These are phyloP conservation scores for Lojkania enalia DNA, from an alignment of 2,329 filamentous ascomycete species.

Conservation along the genomic window DNA sequence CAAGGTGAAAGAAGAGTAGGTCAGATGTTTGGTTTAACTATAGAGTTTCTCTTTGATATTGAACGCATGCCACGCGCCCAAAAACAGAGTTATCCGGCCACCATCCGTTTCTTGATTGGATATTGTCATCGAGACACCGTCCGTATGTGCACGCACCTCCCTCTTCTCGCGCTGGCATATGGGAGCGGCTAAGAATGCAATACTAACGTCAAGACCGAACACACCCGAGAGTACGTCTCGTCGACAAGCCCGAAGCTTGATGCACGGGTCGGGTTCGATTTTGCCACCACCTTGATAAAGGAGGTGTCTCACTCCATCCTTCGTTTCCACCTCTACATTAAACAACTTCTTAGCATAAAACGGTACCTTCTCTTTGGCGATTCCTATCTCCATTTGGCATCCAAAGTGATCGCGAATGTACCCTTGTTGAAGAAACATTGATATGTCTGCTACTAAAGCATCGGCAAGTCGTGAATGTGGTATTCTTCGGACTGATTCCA, in stretches of 20 bases:
- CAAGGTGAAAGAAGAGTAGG: constrained; percentile 2
- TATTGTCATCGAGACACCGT: constrained; percentile 4
- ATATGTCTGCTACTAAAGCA: constrained; percentile 1
- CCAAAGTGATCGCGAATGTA: background rate
- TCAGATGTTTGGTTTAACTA: background rate
- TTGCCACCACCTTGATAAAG: background rate
- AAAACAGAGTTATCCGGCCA: constrained; percentile 2
- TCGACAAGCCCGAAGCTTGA: constrained; percentile 4
- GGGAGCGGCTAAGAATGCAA: constrained; percentile 1
- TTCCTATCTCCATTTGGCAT: constrained; percentile 3
- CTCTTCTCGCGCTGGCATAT: constrained; percentile 2
- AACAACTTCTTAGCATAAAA: constrained; percentile 3
- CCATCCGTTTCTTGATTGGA: background rate
- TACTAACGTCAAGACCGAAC: background rate
- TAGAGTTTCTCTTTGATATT: constrained; percentile 1
- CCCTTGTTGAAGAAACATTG: constrained; percentile 2
- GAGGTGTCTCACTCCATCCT: constrained; percentile 1
- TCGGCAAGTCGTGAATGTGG: background rate
- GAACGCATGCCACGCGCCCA: constrained; percentile 1
- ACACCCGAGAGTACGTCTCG: background rate
- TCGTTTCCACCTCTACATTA: constrained; percentile 3
- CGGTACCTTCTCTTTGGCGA: constrained; percentile 1
- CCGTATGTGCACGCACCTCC: background rate
- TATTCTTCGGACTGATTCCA: constrained; percentile 1
- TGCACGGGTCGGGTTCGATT: background rate